These are phyloP conservation scores for Arthonia radiata DNA, from an alignment of 495 filamentous ascomycete genomes.

Conservation along the genomic window DNA sequence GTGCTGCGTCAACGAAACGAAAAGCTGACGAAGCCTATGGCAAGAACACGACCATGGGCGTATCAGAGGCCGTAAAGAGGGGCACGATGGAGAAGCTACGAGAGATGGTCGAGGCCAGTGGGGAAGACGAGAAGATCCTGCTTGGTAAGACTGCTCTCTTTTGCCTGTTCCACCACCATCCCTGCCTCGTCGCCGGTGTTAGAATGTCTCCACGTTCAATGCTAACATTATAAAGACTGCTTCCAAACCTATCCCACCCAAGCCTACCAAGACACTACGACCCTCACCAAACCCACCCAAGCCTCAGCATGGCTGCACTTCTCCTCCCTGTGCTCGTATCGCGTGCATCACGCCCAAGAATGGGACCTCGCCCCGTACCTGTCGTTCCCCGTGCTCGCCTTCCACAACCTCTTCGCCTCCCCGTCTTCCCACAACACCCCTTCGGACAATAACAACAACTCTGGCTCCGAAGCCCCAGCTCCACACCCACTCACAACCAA, in stretches of 20 bases:
- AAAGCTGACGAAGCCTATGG: conserved; percentile 15
- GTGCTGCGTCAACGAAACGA: no score
- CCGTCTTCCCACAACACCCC: conserved; percentile 16
- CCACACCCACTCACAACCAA: conserved; percentile 52
- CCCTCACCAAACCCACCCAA: conserved; percentile 60
- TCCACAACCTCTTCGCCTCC: conserved; percentile 73
- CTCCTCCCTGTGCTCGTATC: conserved; percentile 56
- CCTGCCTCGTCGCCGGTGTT: background rate
- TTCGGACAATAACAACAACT: conserved; percentile 18
- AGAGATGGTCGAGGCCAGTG: conserved; percentile 72
- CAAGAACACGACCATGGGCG: conserved; percentile 19
- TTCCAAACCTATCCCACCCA: conserved; percentile 66
- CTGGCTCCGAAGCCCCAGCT: conserved; percentile 9
- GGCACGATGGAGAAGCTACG: conserved; percentile 54
- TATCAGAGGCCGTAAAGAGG: conserved; percentile 51
- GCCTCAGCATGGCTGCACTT: conserved; percentile 93
- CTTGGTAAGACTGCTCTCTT: conserved; percentile 19
- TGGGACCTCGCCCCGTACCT: conserved; percentile 78
- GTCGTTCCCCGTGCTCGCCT: conserved; percentile 60
- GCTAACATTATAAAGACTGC: conserved; percentile 23
- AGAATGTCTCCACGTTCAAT: background rate
- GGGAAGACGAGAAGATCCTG: conserved; percentile 67
- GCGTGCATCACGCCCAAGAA: conserved; percentile 50
- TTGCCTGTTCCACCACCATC: background rate
- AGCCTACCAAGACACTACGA: conserved; percentile 76